Base-by-base conservation (phyloP, 257 asterid species). In the Lycium barbarum region DNA sequence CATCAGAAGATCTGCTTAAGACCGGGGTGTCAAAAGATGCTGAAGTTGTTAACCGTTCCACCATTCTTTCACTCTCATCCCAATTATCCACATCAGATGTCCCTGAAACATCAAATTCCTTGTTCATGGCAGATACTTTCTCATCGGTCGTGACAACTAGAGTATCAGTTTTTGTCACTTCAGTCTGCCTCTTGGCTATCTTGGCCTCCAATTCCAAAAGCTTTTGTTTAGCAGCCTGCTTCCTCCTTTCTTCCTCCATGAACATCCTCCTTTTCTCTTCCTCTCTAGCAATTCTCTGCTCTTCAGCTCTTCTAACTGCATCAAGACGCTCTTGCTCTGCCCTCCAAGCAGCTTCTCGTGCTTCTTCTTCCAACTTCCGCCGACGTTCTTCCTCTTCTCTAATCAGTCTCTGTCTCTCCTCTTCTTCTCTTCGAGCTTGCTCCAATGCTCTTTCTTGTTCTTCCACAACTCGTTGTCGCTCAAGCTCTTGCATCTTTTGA, bases 401-500 rank as follows among this genome's bases (percentile, higher is more conserved):
- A 85, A 94, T 91, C 84, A 90, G 88, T 82, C 96, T 89, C 79
- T 80, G 95, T 86, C 94, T 92, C 90, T 97, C 98, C 86, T 95
- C 98, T 87, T 95, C 97, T 85, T 97, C 97, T 86, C 92, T 89
- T 84, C 93, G 92, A 71, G 97, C 95, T 87, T 89, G 96, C 90
- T 93, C 97, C 89, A 93, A 79, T 79, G 93, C 94, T 89, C 92
- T 93, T 90, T 95, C 99, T 90, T 97, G 99, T 88, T 97, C 99
- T 86, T 94, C 96, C 73, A 93, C 81, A 58, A 91, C 83, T 86
- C 93, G 91, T 87, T 90, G 97, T 58, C 98, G 88, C 91, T 97
- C 99, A 83, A 93, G 93, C 90, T 97, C 98, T 88, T 95, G 99
- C 95, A 95, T 91, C 91, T 92, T 91, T 90, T 97, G 99, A 84